Conservation (phyloP, 768 basidiomycete genomes). For the Hydnum rufescens region DNA sequence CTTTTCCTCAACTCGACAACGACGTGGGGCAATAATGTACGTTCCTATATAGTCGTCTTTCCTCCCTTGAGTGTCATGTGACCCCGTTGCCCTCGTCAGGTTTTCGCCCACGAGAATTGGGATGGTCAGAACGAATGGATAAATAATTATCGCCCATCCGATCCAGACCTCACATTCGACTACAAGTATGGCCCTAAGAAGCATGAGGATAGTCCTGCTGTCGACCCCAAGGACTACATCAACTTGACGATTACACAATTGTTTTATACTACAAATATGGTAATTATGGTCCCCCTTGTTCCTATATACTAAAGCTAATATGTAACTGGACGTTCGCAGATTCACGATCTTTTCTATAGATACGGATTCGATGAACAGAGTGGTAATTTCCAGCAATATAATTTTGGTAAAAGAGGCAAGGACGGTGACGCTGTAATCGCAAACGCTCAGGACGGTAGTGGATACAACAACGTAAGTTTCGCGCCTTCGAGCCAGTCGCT, state of each 20-base stretch:
- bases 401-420: slow-evolving; percentile 76
- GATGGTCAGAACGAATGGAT: slow-evolving; percentile 46
- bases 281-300: too few relatives aligned
- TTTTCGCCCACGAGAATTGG: slow-evolving; percentile 92
- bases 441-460: slow-evolving; percentile 89
- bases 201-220: slow-evolving; percentile 38
- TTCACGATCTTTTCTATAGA: slow-evolving; percentile 64
- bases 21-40: slow-evolving; percentile 72
- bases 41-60: background rate
- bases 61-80: slow-evolving; percentile 2
- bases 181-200: slow-evolving; percentile 54
- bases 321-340: background rate
- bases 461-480: slow-evolving; percentile 33
- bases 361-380: slow-evolving; percentile 83
- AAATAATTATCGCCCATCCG: slow-evolving; percentile 63
- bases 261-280: slow-evolving; percentile 70
- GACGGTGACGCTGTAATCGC: slow-evolving; percentile 83
- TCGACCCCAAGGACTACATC: slow-evolving; percentile 63
- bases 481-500: slow-evolving; percentile 7
- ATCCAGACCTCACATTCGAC: slow-evolving; percentile 36
- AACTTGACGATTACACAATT: slow-evolving; percentile 74
- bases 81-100: slow-evolving; percentile 23
- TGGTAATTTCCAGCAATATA: slow-evolving; percentile 97
- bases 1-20: slow-evolving; percentile 41
- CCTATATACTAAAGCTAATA: background rate